Percentiles rank a stretch among this genome's conserved stretches.
Evolutionary conservation across 2,329 filamentous ascomycete species (phyloP).

Genomic region (Paecilomyces variotii): DNA sequence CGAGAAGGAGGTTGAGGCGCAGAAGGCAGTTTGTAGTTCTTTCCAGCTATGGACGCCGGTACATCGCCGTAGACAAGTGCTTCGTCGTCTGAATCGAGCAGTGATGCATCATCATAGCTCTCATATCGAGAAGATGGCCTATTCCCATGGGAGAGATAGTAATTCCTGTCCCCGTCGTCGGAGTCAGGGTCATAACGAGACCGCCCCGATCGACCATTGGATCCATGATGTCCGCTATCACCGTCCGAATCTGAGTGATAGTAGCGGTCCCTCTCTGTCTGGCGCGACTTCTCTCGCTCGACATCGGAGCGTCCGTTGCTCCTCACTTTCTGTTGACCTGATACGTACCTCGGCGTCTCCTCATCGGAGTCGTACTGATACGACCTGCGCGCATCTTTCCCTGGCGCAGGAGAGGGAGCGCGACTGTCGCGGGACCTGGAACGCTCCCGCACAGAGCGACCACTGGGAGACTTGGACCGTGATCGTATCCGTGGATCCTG

Average conservation of each 20-base stretch:
- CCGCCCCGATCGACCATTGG: not conserved
- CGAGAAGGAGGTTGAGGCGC: constrained; percentile 2
- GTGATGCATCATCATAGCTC: constrained; percentile 15
- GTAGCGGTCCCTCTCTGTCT: constrained; percentile 13
- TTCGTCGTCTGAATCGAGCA: constrained; percentile 25
- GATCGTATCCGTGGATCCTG: constrained; percentile 35
- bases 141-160: not conserved
- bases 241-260: constrained; percentile 20
- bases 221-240: constrained; percentile 4
- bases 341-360: constrained; percentile 17
- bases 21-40: constrained; percentile 6
- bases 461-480: constrained; percentile 38
- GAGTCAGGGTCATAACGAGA: constrained; percentile 1
- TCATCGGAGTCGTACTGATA: constrained; percentile 21
- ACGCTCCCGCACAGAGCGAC: constrained; percentile 29
- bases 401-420: constrained; percentile 21
- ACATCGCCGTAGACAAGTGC: constrained; percentile 32
- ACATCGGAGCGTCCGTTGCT: constrained; percentile 13
- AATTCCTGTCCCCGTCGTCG: constrained; percentile 3
- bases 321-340: not conserved
- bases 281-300: constrained; percentile 14
- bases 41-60: constrained; percentile 2
- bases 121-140: constrained; percentile 14
- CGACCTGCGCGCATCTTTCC: constrained; percentile 14
- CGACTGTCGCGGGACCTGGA: constrained; percentile 37